Evolutionary conservation across 2,329 filamentous ascomycete species (phyloP).

Genomic region (Trichoderma sp.): DNA sequence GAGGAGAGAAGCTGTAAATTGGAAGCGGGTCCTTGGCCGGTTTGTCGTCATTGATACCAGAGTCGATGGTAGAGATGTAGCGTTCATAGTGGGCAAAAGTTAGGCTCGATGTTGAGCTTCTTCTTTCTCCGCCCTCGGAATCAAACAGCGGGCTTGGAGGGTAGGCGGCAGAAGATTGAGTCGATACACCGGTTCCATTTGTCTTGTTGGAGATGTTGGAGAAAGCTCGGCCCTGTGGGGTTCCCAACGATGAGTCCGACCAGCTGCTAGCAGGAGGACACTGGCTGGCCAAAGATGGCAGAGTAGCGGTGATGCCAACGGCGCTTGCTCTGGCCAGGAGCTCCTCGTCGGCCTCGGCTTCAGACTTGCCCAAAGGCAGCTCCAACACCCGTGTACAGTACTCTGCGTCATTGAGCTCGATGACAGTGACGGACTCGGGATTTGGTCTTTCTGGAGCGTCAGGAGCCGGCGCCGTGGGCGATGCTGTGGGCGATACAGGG

Average conservation of each 20-base stretch:
- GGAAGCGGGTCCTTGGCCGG: constrained; percentile 40
- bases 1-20: constrained; percentile 36
- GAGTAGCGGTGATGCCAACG: constrained; percentile 39
- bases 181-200: constrained; percentile 45
- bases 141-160: constrained; percentile 29
- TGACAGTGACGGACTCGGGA: constrained; percentile 25
- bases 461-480: constrained; percentile 3
- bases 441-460: not conserved
- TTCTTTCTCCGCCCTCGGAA: constrained; percentile 16
- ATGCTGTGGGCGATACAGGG: constrained; percentile 12
- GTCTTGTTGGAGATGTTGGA: constrained; percentile 49
- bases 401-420: constrained; percentile 45
- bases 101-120: constrained; percentile 41
- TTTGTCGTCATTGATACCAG: constrained; percentile 45
- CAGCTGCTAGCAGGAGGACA: constrained; percentile 44
- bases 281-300: constrained; percentile 36
- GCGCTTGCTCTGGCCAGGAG: constrained; percentile 40
- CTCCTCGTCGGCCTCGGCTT: constrained; percentile 44
- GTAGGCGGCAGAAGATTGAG: constrained; percentile 45
- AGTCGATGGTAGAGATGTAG: constrained; percentile 50
- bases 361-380: constrained; percentile 38
- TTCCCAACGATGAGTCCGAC: constrained; percentile 46
- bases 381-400: constrained; percentile 46
- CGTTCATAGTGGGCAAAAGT: constrained; percentile 56
- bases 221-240: constrained; percentile 46